Percentiles rank a stretch among this genome's conserved stretches.
phyloP scores from a whole-genome alignment of 345 rosid genomes.

The Syzygium grande region DNA sequence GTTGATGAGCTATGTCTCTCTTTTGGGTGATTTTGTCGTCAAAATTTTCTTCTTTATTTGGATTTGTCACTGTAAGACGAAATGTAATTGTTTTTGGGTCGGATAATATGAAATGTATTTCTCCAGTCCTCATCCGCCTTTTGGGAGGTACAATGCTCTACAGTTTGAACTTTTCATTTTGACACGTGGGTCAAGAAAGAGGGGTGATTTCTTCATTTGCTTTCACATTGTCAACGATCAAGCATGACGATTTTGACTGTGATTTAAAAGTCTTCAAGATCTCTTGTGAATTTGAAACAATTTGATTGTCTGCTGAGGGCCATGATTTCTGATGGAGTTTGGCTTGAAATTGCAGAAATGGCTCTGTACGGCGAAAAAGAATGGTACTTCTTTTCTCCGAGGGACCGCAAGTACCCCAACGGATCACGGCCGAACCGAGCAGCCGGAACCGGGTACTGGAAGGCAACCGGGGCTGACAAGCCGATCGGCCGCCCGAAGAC shows the following conservation, averaged over 20 bases:
- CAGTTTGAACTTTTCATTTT: too few relatives aligned
- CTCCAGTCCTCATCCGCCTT: too few relatives aligned
- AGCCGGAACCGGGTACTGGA: conserved; percentile 89
- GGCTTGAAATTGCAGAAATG: conserved; percentile 38
- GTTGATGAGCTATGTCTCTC: background rate
- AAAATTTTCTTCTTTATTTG: background rate
- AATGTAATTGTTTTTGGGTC: too few relatives aligned
- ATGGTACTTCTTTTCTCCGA: conserved; percentile 91
- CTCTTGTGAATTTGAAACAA: too few relatives aligned
- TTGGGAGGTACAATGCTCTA: too few relatives aligned
- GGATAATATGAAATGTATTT: too few relatives aligned
- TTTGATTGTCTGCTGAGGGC: background rate
- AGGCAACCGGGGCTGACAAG: conserved; percentile 94
- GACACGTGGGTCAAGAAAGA: too few relatives aligned
- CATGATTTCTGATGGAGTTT: conserved; percentile 16
- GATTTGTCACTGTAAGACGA: background rate
- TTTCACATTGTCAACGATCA: too few relatives aligned
- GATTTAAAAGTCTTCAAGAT: too few relatives aligned
- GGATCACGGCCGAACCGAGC: conserved; percentile 92
- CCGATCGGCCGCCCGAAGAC: conserved; percentile 82
- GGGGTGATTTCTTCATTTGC: too few relatives aligned
- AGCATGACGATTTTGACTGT: too few relatives aligned
- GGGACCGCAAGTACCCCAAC: conserved; percentile 91
- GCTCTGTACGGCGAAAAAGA: conserved; percentile 87
- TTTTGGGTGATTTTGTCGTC: background rate